Evolutionary conservation across 176 grass and related monocot genomes (phyloP), one percentile per base, ranked within the genome.

Genomic region (Eleusine indica): DNA sequence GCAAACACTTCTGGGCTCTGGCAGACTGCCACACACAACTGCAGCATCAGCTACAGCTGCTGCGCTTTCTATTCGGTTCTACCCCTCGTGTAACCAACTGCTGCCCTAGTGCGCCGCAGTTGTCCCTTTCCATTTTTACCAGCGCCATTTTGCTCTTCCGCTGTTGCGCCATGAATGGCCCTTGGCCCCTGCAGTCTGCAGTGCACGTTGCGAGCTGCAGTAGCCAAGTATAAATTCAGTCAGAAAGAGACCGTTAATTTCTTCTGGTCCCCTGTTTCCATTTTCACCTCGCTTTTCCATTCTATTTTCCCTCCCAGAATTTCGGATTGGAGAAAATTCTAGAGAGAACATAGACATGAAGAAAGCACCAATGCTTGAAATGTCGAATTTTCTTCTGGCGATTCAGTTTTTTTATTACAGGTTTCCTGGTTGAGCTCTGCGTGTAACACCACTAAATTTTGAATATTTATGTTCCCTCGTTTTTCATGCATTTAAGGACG

Each of bases 211-310:
- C 67, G 15, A 67, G 9, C 66, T 77, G 68, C 75, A 49, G 87
- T 29, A 29, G 3, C 53, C 68, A 74, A 80, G 75, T 84, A 43
- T 43, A 84, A 88, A 84, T 88, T 68, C 75, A 64, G 63, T 62
- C 86, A 79, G 86, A 11, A 68, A 7, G 14, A 19, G 48, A 38
- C 6, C 56, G 80, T 56, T 70, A 28, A 67, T 37, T 48, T 39
- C 56, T 60, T 58, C 28, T 29, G 57, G 39, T 37, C 28, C 70
- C 79, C 79, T 1, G 37, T 39, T 8, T 8, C 8, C 7, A 0
- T 68, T 28, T 35, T 9, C 25, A 3, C 9, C 4, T 12, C 12
- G 0, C 2, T 28, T 62, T 25, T 9, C 7, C 0, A 60, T 22
- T 21, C 21, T 21, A 22, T 53, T 22, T 58, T 28, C 70, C 42